These are phyloP conservation scores for Alternaria arborescens DNA, from an alignment of 2,329 filamentous ascomycete genomes.

Conservation along the genomic window DNA sequence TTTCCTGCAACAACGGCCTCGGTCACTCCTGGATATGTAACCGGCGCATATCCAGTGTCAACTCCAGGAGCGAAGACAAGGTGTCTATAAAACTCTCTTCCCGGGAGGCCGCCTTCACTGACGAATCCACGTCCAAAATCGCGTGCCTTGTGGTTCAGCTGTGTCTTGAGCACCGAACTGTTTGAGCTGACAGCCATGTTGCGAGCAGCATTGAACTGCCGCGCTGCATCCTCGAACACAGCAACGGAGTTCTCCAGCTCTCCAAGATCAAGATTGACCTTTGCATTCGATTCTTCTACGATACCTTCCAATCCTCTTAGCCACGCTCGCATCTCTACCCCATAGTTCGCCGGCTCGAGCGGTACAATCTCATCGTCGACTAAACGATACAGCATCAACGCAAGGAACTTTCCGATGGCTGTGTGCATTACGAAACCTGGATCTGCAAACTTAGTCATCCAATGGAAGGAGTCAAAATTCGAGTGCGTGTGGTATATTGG, in stretches of 20 bases:
- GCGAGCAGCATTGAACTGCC: slow-evolving; percentile 38
- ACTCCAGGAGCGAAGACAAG: slow-evolving; percentile 57
- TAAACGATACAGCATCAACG: slow-evolving; percentile 54
- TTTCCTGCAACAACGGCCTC: slow-evolving; percentile 42
- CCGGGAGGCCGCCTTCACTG: slow-evolving; percentile 54
- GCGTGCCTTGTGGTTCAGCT: slow-evolving; percentile 53
- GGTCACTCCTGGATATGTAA: slow-evolving; percentile 46
- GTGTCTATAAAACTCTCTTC: slow-evolving; percentile 56
- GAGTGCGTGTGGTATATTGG: slow-evolving; percentile 59
- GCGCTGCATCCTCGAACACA: slow-evolving; percentile 41
- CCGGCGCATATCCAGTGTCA: slow-evolving; percentile 48
- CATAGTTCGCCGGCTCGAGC: slow-evolving; percentile 50
- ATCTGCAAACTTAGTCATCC: slow-evolving; percentile 62
- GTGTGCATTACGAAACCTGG: slow-evolving; percentile 59
- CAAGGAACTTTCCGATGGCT: slow-evolving; percentile 57
- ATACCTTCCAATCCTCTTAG: slow-evolving; percentile 40
- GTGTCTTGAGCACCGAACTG: slow-evolving; percentile 30
- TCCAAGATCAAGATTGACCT: neutral
- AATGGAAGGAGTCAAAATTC: slow-evolving; percentile 58
- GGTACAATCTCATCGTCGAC: slow-evolving; percentile 49
- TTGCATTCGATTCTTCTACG: slow-evolving; percentile 11
- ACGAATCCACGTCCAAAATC: slow-evolving; percentile 57
- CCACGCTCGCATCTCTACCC: slow-evolving; percentile 47
- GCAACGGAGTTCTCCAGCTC: slow-evolving; percentile 44
- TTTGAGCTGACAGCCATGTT: slow-evolving; percentile 34